Conservation (phyloP, 441 rosid genomes). For the Euphorbia corollata region DNA sequence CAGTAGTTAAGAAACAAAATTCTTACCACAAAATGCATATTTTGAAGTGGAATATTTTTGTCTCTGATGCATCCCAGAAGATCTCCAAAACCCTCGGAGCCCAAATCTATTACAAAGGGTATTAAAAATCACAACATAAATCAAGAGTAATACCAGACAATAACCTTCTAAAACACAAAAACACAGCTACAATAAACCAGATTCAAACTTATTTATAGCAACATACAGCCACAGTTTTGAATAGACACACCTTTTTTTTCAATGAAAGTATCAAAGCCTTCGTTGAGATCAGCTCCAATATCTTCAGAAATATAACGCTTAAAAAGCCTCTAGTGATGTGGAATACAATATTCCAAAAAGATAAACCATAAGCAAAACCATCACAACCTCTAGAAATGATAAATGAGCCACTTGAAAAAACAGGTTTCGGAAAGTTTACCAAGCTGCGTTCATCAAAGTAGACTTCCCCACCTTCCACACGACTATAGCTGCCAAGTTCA, state of each 20-base stretch:
- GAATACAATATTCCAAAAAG: constrained; percentile 17
- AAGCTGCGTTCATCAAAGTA: constrained; percentile 65
- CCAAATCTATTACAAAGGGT: constrained; percentile 54
- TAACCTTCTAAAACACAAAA: constrained; percentile 13
- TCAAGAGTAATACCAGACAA: constrained; percentile 16
- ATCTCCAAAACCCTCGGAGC: constrained; percentile 86
- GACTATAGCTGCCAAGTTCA: constrained; percentile 84
- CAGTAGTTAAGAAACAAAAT: constrained; percentile 13
- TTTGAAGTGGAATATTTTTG: constrained; percentile 68
- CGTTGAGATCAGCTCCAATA: constrained; percentile 81
- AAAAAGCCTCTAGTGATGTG: constrained; percentile 64
- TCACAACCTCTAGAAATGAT: constrained; percentile 13
- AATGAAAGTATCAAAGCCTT: constrained; percentile 77
- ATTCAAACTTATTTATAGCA: not conserved
- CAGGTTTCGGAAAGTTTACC: constrained; percentile 40
- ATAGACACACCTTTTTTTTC: constrained; percentile 59
- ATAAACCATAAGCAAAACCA: constrained; percentile 11
- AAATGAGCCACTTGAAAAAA: not conserved
- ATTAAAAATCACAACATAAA: constrained; percentile 14
- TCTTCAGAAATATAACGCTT: constrained; percentile 69
- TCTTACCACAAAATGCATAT: constrained; percentile 94
- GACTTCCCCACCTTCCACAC: constrained; percentile 73
- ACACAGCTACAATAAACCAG: not conserved
- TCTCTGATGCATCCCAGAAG: constrained; percentile 76
- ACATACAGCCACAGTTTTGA: constrained; percentile 1